Evolutionary conservation across 495 filamentous ascomycete genomes (phyloP), one percentile per base, ranked within the genome.

Genomic region (Talaromyces proteolyticus): DNA sequence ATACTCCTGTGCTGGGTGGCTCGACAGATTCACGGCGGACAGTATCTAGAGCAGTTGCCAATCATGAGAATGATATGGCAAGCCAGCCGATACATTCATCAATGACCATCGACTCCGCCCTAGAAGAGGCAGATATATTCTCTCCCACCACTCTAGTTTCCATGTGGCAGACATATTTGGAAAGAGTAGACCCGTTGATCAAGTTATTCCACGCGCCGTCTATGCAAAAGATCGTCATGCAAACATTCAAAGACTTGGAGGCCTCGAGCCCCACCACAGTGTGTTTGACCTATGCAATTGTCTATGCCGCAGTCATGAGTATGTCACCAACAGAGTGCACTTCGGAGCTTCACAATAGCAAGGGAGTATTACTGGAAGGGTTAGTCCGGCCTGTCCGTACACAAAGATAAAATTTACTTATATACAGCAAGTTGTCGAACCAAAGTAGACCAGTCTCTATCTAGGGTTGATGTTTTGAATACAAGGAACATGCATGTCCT

Each of bases 241-340:
- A 42, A 0, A 29, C 53, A 19, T 14, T 54, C 8, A 44, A 34
- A 50, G 49, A 39, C 39, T 19, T 29, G 20, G 12, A 22, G 19
- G 11, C 11, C 38, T 18, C 49, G 11, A 50, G 55, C 14, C 4
- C 36, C 11, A 68, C 61, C 7, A 73, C 63, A 5, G 85, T 91
- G 54, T 77, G 78, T 14, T 57, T 91, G 17, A 71, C 89, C 59
- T 89, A 89, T 50, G 69, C 84, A 4, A 82, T 91, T 19, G 90
- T 87, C 56, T 88, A 85, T 60, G 78, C 79, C 37, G 78, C 82
- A 0, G 76, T 86, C 20, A 82, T 79, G 0, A 82, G 81, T 4
- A 70, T 89, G 60, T 72, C 77, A 10, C 43, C 57, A 6, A 50
- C 53, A 0, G 53, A 56, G 11, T 74, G 68, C 45, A 26, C n/a